Base-by-base conservation (phyloP, 2,329 filamentous ascomycete genomes). In the Chaetomiaceae sp. region DNA sequence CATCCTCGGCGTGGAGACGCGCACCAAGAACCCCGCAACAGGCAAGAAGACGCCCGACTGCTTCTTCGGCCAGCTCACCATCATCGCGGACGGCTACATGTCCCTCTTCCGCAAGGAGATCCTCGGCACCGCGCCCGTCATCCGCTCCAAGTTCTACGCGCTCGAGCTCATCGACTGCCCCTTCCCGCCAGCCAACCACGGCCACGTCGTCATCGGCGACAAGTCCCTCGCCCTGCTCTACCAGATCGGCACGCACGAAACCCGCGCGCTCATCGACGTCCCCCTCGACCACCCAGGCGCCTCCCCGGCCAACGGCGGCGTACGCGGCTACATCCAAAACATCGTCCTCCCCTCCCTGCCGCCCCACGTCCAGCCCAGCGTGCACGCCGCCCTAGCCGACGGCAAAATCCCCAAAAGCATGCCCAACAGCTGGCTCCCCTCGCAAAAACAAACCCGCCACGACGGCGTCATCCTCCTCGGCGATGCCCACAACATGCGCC, bases 401-500 rank as follows among this genome's bases (percentile, higher is more conserved):
- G 87, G 87, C 62, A 83, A 83, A 59, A 81, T 96, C 54, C 85
- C 89, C 14, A 70, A 70, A 56, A 89, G 83, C 60, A 99, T 99
- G 93, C 93, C 93, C 46, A 99, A 97, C 71, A 92, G 86, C 55
- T 99, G 87, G 77, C 81, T 99, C 2, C 91, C 93, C 5, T 82
- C 93, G 0, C 79, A 82, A 0, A 71, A 70, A 39, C 87, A 86
- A 54, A 63, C 62, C 3, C 43, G 76, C 39, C 78, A 79, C 10
- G 80, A 83, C 1, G 89, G 89, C 4, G 72, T 96, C 54, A 77
- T 96, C 43, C 74, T 99, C 31, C 78, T 97, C 8, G 93, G 93
- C 53, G 93, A 99, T 66, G 92, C 93, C 13, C 85, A 95, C 78
- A 99, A 99, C 74, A 99, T 99, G 93, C 87, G 93, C n/a, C 93